These are phyloP conservation scores for Erucastrum elatum DNA, from an alignment of 345 rosid species.

Conservation along the genomic window DNA sequence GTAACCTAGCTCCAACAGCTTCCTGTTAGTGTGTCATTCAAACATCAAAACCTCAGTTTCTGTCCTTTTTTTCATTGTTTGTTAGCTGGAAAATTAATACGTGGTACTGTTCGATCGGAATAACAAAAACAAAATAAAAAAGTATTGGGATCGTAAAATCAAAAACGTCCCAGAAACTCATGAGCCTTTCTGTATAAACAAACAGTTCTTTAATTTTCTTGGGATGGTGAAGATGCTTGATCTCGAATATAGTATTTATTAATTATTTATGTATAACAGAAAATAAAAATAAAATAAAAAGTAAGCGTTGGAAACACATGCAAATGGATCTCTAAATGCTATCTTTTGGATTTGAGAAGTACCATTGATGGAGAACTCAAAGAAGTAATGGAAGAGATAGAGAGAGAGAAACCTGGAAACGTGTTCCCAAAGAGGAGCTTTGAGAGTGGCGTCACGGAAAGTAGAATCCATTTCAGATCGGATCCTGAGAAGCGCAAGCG, in stretches of 20 bases:
- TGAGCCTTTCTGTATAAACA: constrained; percentile 33
- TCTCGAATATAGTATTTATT: constrained; percentile 21
- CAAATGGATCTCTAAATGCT: constrained; percentile 48
- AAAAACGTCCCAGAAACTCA: constrained; percentile 43
- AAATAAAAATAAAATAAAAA: neutral
- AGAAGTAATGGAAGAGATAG: constrained; percentile 9
- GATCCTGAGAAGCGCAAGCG: constrained; percentile 77
- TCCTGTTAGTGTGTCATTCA: constrained; percentile 47
- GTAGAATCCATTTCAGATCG: constrained; percentile 88
- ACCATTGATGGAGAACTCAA: constrained; percentile 9
- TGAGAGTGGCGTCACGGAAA: constrained; percentile 82
- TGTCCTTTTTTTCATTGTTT: neutral
- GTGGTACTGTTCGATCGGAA: constrained; percentile 26
- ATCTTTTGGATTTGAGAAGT: constrained; percentile 25
- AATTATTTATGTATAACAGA: neutral
- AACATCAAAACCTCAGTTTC: constrained; percentile 15
- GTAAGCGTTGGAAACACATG: constrained; percentile 53
- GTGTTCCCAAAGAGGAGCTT: constrained; percentile 93
- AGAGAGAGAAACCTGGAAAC: constrained; percentile 63
- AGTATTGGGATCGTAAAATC: constrained; percentile 59
- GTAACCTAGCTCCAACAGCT: constrained; percentile 76
- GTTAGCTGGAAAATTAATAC: neutral
- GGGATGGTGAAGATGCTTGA: constrained; percentile 42
- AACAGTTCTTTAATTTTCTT: constrained; percentile 25
- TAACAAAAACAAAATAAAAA: constrained; percentile 22